phyloP scores from a whole-genome alignment of 169 alveolate species.

The Cryptosporidium ubiquitum region DNA sequence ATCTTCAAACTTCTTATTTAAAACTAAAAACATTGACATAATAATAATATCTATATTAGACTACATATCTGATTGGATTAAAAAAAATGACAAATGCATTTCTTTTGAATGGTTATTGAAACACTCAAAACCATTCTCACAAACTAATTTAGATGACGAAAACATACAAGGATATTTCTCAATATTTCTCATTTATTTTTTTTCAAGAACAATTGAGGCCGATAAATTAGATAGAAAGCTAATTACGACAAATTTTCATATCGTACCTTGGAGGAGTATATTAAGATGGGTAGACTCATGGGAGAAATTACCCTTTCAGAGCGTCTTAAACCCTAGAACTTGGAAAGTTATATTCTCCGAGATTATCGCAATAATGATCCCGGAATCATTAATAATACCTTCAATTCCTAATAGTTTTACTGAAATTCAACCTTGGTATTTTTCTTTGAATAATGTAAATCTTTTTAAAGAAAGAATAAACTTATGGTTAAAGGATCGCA shows the following conservation, averaged over 20 bases:
- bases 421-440: background rate
- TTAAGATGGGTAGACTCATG: conserved; percentile 42
- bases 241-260: background rate
- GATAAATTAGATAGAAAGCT: conserved; percentile 13
- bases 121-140: background rate
- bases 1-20: background rate
- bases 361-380: conserved; percentile 34
- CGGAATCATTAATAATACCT: conserved; percentile 46
- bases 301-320: background rate
- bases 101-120: conserved; percentile 2
- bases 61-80: conserved; percentile 37
- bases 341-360: conserved; percentile 61
- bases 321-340: conserved; percentile 32
- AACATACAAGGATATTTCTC: background rate
- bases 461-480: background rate
- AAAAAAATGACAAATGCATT: background rate
- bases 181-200: conserved; percentile 40
- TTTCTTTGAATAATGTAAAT: background rate
- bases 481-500: background rate
- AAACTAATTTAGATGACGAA: background rate
- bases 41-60: conserved; percentile 31
- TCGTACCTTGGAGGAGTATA: conserved; percentile 35
- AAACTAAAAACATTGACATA: conserved; percentile 50
- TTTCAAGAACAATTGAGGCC: conserved; percentile 9
- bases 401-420: background rate